Evolutionary conservation across 495 filamentous ascomycete species (phyloP), one percentile per base, ranked within the genome.

Genomic region (Neurospora sp.): DNA sequence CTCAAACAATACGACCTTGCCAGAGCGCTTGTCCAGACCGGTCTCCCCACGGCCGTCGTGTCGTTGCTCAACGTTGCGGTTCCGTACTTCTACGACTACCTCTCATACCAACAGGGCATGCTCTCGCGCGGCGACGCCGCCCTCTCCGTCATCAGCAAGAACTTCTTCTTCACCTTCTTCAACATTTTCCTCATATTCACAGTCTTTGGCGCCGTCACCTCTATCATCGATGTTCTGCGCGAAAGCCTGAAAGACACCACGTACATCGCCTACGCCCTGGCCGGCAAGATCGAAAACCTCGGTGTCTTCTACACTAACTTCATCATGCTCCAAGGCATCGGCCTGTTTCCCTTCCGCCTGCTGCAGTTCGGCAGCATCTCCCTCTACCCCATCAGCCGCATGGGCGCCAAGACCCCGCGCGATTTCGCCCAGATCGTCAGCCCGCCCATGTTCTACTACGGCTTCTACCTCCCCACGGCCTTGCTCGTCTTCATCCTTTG

Each of bases 151-250:
- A 94, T 98, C 79, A 97, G 93, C 72, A 99, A 99, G 85, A 99
- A 98, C 79, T 99, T 98, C 83, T 98, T 98, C 87, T 99, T 98
- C 82, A 93, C 92, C 40, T 99, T 99, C 85, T 98, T 98, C 89
- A 99, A 99, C 83, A 90, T 98, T 31, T 99, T 99, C 83, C 85
- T 98, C 71, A 87, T 98, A 62, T 98, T 98, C 79, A 97, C 96
- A 3, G 89, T 96, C 37, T 92, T 97, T 62, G 93, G 94, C 70
- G 93, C 94, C 39, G 93, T 91, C 8, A 86, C 91, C 44, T 85
- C 87, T 39, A 91, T 96, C 77, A 89, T 89, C 82, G 82, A 90
- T 69, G 87, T 89, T 42, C 85, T 98, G 14, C 89, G 89, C 59
- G 88, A 94, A 71, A 87, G 90, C 9, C 84, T 97, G 73, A 89